phyloP scores from a whole-genome alignment of 495 filamentous ascomycete species.

The Niebla homalea region DNA sequence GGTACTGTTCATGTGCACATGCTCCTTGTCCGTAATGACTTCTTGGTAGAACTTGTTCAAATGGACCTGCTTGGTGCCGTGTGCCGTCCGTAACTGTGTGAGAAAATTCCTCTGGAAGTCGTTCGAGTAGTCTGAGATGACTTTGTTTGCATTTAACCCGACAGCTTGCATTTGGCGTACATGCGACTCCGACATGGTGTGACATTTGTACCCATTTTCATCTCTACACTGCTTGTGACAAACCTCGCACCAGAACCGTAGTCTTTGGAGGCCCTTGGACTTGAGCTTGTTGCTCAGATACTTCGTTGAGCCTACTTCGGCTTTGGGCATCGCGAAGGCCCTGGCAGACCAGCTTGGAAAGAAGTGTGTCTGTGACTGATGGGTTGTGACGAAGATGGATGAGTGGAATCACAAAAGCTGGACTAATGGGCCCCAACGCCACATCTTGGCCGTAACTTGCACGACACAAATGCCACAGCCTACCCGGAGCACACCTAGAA shows the following conservation, averaged over 20 bases:
- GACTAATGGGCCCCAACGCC: background rate
- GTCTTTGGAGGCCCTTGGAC: conserved; percentile 68
- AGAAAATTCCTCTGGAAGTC: conserved; percentile 77
- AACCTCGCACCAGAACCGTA: conserved; percentile 73
- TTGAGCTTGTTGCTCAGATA: conserved; percentile 82
- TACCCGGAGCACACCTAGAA: too few species aligned
- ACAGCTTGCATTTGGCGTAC: conserved; percentile 75
- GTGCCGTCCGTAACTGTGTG: conserved; percentile 55
- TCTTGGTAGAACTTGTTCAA: conserved; percentile 91
- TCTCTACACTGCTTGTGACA: conserved; percentile 38
- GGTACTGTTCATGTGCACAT: conserved; percentile 89
- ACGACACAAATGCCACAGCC: too few species aligned
- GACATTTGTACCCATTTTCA: conserved; percentile 47
- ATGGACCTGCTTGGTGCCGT: conserved; percentile 74
- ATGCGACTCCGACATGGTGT: conserved; percentile 69
- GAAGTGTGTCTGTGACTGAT: background rate
- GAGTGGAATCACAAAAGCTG: background rate
- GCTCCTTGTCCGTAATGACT: conserved; percentile 66
- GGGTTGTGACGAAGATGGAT: background rate
- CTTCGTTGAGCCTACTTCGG: conserved; percentile 80
- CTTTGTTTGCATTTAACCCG: conserved; percentile 67
- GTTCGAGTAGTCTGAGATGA: conserved; percentile 60
- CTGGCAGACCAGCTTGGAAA: background rate
- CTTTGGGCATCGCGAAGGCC: conserved; percentile 56
- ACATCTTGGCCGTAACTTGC: too few species aligned